A percentile compares a stretch with the other conserved stretches of the same genome.
Conservation (phyloP, 225 moss, liverwort and hornwort genomes). For the Ulota crispa region DNA sequence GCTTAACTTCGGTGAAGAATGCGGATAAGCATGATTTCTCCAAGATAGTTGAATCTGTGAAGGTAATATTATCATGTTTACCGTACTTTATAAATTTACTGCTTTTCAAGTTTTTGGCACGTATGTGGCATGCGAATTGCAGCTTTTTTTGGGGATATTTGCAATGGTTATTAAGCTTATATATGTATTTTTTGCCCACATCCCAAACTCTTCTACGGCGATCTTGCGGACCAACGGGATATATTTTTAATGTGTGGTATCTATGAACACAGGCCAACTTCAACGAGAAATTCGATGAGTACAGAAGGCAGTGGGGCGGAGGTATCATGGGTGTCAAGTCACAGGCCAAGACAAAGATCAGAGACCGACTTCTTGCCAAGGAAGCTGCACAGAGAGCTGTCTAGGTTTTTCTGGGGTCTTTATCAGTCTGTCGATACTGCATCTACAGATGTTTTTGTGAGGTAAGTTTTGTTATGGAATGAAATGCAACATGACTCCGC, state of each 20-base stretch:
- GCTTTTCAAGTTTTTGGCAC: not conserved
- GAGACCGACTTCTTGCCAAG: constrained; percentile 73
- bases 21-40: constrained; percentile 97
- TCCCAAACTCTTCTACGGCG: not conserved
- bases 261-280: constrained; percentile 74
- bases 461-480: constrained; percentile 17
- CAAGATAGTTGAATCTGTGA: constrained; percentile 92
- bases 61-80: constrained; percentile 37
- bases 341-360: constrained; percentile 87
- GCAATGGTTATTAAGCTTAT: not conserved
- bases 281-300: constrained; percentile 89
- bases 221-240: too few species aligned
- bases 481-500: constrained; percentile 4
- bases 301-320: constrained; percentile 93
- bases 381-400: constrained; percentile 85
- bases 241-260: not conserved
- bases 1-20: constrained; percentile 88
- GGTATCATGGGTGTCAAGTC: constrained; percentile 98
- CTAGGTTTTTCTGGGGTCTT: constrained; percentile 28
- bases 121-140: too few species aligned
- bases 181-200: too few species aligned
- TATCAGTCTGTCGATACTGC: not conserved
- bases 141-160: not conserved
- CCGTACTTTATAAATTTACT: too few species aligned
- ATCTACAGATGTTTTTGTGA: not conserved